Evolutionary conservation across 805 yeast genomes (phyloP).

Genomic region (Candida stauntonica): DNA sequence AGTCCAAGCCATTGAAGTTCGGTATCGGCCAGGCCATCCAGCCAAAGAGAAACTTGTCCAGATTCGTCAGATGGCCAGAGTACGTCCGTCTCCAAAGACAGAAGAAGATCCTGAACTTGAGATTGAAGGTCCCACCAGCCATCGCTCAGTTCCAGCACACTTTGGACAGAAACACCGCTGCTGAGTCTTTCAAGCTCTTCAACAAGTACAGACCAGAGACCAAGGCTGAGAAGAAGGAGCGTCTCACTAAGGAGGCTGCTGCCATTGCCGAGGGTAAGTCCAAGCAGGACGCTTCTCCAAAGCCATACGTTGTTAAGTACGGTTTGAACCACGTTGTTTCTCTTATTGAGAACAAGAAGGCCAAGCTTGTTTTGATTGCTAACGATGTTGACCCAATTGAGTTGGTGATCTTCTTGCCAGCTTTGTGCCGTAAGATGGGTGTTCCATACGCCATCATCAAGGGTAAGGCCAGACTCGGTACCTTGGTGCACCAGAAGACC

Average conservation of each 20-base stretch:
- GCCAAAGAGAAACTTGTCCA: constrained; percentile 92
- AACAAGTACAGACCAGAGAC: constrained; percentile 99
- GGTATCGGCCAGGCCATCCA: constrained; percentile 97
- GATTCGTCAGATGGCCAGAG: constrained; percentile 99
- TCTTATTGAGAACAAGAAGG: constrained; percentile 96
- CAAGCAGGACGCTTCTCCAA: constrained; percentile 93
- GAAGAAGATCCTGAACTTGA: constrained; percentile 89
- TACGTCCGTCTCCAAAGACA: constrained; percentile 98
- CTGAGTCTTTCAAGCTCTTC: constrained; percentile 93
- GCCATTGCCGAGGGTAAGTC: constrained; percentile 98
- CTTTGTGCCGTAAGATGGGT: constrained; percentile 99
- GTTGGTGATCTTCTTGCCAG: constrained; percentile 95
- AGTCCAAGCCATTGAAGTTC: constrained; percentile 85
- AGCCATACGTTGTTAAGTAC: constrained; percentile 95
- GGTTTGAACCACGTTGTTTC: constrained; percentile 99
- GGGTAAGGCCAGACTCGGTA: constrained; percentile 98
- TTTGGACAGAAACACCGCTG: constrained; percentile 98
- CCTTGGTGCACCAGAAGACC: constrained; percentile 96
- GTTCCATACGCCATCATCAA: constrained; percentile 97
- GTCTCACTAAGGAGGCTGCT: constrained; percentile 98
- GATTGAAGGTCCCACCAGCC: constrained; percentile 99
- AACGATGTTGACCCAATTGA: constrained; percentile 99
- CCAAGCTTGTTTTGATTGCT: constrained; percentile 94
- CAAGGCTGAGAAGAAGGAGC: constrained; percentile 95
- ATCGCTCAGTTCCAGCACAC: constrained; percentile 94